Evolutionary conservation across 495 filamentous ascomycete genomes (phyloP).

Genomic region (Hyaloscypha hepaticicola): DNA sequence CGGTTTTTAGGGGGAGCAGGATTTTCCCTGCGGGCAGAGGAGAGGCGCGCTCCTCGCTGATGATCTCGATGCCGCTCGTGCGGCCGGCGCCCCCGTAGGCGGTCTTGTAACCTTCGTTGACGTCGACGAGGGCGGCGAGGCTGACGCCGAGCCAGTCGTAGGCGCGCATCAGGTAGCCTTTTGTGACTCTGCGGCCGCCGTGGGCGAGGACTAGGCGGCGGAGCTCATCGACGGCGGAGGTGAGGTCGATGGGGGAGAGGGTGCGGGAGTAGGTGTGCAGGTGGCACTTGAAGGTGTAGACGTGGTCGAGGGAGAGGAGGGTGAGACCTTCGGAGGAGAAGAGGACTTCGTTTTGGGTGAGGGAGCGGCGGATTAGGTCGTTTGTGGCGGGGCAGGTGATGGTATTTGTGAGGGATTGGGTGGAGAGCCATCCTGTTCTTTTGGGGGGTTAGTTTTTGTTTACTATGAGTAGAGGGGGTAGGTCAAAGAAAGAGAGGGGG

Average conservation of each 20-base stretch:
- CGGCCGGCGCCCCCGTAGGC: constrained; percentile 47
- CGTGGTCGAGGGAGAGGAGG: constrained; percentile 64
- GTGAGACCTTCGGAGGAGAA: constrained; percentile 70
- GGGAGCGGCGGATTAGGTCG: constrained; percentile 62
- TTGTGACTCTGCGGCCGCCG: constrained; percentile 55
- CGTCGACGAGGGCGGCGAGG: constrained; percentile 51
- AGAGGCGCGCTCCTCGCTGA: constrained; percentile 9
- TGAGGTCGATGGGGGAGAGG: constrained; percentile 34
- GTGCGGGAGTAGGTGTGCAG: constrained; percentile 38
- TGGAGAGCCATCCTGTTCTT: constrained; percentile 42
- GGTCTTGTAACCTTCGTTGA: constrained; percentile 57
- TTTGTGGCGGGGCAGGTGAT: constrained; percentile 39
- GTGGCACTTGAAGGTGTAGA: constrained; percentile 70
- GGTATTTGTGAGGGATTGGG: constrained; percentile 32
- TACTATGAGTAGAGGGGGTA: not conserved
- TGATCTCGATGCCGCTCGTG: constrained; percentile 36
- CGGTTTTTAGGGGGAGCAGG: constrained; percentile 24
- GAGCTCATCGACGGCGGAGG: constrained; percentile 54
- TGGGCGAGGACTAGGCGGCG: constrained; percentile 61
- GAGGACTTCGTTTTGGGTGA: constrained; percentile 65
- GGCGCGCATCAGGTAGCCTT: constrained; percentile 56
- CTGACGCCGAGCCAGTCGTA: constrained; percentile 62
- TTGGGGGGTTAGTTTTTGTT: constrained; percentile 9
- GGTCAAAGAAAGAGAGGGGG: constrained; percentile 24
- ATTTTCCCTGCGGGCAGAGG: too few relatives aligned